phyloP scores from a whole-genome alignment of 208 protist genomes.

The Leptomonas pyrrhocoris region DNA sequence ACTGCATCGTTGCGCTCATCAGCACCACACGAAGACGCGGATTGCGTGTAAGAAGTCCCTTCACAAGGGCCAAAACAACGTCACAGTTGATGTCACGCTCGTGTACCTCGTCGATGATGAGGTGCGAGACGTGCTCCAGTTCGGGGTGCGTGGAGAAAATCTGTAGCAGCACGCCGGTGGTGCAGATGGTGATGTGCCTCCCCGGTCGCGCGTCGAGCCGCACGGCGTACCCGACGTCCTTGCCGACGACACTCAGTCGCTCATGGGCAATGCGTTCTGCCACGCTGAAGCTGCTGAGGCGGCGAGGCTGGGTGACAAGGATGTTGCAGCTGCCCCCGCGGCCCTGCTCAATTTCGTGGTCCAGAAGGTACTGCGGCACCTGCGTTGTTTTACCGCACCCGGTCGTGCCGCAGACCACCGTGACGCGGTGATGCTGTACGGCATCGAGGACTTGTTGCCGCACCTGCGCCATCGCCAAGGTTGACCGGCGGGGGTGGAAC shows the following conservation, averaged over 20 bases:
- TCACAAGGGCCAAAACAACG: slow-evolving; percentile 97
- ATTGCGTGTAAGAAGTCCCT: slow-evolving; percentile 75
- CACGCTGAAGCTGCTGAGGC: slow-evolving; percentile 97
- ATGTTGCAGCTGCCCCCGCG: slow-evolving; percentile 63
- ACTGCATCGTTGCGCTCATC: slow-evolving; percentile 98
- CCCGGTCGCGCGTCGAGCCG: slow-evolving; percentile 96
- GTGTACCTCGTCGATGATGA: slow-evolving; percentile 99
- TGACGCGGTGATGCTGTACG: slow-evolving; percentile 67
- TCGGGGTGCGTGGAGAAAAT: slow-evolving; percentile 92
- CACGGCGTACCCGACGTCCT: slow-evolving; percentile 97
- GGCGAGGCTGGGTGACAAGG: slow-evolving; percentile 97
- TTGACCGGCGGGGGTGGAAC: slow-evolving; percentile 66
- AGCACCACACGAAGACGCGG: slow-evolving; percentile 95
- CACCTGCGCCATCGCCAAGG: slow-evolving; percentile 64
- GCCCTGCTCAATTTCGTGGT: slow-evolving; percentile 67
- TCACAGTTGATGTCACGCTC: slow-evolving; percentile 99
- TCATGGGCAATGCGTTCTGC: slow-evolving; percentile 98
- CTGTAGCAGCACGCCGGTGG: slow-evolving; percentile 98
- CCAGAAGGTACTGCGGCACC: slow-evolving; percentile 92
- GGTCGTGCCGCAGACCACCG: slow-evolving; percentile 89
- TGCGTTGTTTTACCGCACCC: slow-evolving; percentile 93
- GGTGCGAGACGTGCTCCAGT: slow-evolving; percentile 90
- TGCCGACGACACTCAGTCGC: slow-evolving; percentile 81
- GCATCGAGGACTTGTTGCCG: slow-evolving; percentile 53
- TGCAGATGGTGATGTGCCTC: slow-evolving; percentile 96